phyloP scores from a whole-genome alignment of 805 yeast species.

The Naumovozyma dairenensis region DNA sequence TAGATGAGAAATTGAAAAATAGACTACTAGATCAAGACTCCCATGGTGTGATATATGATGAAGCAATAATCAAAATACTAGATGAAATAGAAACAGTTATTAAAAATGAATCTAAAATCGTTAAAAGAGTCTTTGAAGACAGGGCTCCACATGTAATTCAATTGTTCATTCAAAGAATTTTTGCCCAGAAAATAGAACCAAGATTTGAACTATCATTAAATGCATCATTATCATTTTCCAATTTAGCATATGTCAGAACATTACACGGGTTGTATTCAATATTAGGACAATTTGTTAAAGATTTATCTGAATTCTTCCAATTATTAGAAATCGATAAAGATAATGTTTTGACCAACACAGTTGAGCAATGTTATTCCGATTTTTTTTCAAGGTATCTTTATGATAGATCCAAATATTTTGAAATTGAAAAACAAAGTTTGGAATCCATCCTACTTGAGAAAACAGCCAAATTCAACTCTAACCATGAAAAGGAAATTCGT shows the following conservation, averaged over 20 bases:
- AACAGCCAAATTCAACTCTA: slow-evolving; percentile 26
- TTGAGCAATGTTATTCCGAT: slow-evolving; percentile 68
- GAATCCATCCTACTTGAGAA: slow-evolving; percentile 32
- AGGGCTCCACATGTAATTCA: slow-evolving; percentile 55
- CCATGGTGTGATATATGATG: slow-evolving; percentile 40
- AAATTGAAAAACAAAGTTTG: slow-evolving; percentile 57
- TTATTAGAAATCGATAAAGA: slow-evolving; percentile 37
- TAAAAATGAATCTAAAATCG: slow-evolving; percentile 62
- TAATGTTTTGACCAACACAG: slow-evolving; percentile 35
- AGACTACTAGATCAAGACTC: slow-evolving; percentile 49
- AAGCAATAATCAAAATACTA: slow-evolving; percentile 41
- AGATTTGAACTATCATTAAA: slow-evolving; percentile 49
- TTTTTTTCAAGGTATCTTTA: slow-evolving; percentile 60
- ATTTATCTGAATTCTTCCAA: slow-evolving; percentile 51
- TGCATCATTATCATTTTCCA: slow-evolving; percentile 51
- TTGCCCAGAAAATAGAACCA: slow-evolving; percentile 58
- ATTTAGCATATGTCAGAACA: slow-evolving; percentile 66
- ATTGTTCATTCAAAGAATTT: slow-evolving; percentile 63
- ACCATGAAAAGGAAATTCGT: slow-evolving; percentile 26
- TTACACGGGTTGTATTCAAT: slow-evolving; percentile 56
- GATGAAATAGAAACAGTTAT: slow-evolving; percentile 50
- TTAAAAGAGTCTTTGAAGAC: slow-evolving; percentile 61
- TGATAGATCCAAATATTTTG: slow-evolving; percentile 56
- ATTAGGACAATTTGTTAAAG: slow-evolving; percentile 51
- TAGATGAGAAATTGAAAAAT: slow-evolving; percentile 47